phyloP scores from a whole-genome alignment of 2,329 filamentous ascomycete genomes.

The Xylaria sp. region DNA sequence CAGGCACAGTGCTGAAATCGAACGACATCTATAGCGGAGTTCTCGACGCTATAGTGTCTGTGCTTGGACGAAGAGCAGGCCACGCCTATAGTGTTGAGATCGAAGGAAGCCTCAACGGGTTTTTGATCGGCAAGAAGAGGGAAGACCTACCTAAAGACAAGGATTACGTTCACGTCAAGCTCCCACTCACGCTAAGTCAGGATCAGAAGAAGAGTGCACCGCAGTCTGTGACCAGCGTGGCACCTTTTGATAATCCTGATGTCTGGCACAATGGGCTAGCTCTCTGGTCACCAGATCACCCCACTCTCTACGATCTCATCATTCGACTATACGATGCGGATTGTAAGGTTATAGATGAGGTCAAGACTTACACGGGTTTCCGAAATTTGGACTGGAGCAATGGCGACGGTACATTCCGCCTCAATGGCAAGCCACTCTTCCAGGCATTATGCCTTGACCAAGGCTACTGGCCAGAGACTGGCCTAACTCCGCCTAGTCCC shows the following conservation, averaged over 20 bases:
- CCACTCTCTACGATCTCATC: slow-evolving; percentile 65
- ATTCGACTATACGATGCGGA: slow-evolving; percentile 62
- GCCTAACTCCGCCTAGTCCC: slow-evolving; percentile 66
- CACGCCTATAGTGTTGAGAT: slow-evolving; percentile 63
- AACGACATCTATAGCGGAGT: slow-evolving; percentile 64
- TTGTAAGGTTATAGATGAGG: slow-evolving; percentile 61
- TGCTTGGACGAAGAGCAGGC: slow-evolving; percentile 61
- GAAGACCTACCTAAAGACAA: slow-evolving; percentile 61
- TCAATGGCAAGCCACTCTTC: slow-evolving; percentile 70
- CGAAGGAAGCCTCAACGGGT: slow-evolving; percentile 62
- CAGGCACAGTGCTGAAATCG: slow-evolving; percentile 67
- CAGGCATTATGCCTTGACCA: slow-evolving; percentile 70
- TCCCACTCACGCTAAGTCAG: slow-evolving; percentile 61
- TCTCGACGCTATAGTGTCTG: slow-evolving; percentile 61
- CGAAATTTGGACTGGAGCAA: slow-evolving; percentile 68
- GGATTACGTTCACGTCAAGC: slow-evolving; percentile 59
- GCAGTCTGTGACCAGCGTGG: slow-evolving; percentile 48
- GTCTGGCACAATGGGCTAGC: slow-evolving; percentile 67
- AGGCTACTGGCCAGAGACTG: slow-evolving; percentile 71
- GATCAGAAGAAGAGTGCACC: slow-evolving; percentile 56
- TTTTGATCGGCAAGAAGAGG: slow-evolving; percentile 58
- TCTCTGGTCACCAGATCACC: slow-evolving; percentile 70
- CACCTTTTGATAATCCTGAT: slow-evolving; percentile 52
- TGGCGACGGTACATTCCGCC: slow-evolving; percentile 67
- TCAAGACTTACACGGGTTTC: slow-evolving; percentile 71